Evolutionary conservation across 73 alveolate species (phyloP).

Genomic region (Tetrahymena borealis): DNA sequence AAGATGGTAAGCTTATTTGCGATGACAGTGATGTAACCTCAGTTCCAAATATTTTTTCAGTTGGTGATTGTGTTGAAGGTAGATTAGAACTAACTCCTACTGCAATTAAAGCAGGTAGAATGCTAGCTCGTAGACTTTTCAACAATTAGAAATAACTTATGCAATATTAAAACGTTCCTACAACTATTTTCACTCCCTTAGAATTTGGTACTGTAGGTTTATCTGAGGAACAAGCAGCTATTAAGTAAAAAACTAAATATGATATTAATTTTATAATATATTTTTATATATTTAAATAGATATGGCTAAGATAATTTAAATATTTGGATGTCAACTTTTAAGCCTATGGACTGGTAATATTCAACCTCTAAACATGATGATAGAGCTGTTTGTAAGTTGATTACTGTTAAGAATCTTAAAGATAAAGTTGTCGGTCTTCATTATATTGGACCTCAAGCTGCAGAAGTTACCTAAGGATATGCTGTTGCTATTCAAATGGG

Average conservation of each 20-base stretch:
- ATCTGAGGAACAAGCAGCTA: slow-evolving; percentile 72
- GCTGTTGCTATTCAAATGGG: slow-evolving; percentile 91
- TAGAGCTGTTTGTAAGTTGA: slow-evolving; percentile 42
- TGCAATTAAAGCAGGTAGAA: slow-evolving; percentile 97
- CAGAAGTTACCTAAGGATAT: slow-evolving; percentile 92
- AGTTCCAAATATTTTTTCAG: slow-evolving; percentile 86
- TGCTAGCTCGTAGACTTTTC: slow-evolving; percentile 85
- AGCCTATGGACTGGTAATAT: not conserved
- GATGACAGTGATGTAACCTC: slow-evolving; percentile 81
- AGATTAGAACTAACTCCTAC: slow-evolving; percentile 97
- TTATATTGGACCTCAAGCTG: slow-evolving; percentile 79
- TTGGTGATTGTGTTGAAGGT: slow-evolving; percentile 96
- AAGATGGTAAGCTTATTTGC: slow-evolving; percentile 73
- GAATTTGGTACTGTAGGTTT: slow-evolving; percentile 95
- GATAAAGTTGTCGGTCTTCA: slow-evolving; percentile 91
- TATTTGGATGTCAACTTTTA: not conserved
- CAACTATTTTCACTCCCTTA: slow-evolving; percentile 97
- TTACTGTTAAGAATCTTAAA: slow-evolving; percentile 33
- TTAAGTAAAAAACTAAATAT: not conserved
- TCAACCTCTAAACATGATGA: not conserved
- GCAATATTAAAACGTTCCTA: slow-evolving; percentile 93
- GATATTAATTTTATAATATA: not conserved
- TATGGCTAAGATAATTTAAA: not conserved
- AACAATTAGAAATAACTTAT: slow-evolving; percentile 71
- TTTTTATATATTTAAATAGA: not conserved